Evolutionary conservation across 2,329 filamentous ascomycete species (phyloP), one percentile per base, ranked within the genome.

Genomic region (Diplodia scrobiculata): DNA sequence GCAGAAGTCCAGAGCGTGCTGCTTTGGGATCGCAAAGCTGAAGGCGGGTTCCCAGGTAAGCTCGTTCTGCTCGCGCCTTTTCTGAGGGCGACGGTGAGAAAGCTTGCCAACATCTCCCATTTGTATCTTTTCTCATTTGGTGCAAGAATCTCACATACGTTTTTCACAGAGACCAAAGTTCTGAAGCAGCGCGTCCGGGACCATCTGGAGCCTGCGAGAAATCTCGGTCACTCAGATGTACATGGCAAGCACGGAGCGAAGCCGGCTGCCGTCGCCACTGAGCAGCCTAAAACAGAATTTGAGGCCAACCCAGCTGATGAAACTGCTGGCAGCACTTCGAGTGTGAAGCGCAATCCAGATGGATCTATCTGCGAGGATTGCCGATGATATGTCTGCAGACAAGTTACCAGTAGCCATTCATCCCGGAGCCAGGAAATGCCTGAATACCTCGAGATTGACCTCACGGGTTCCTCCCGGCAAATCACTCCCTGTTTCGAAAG

Each of bases 21-120:
- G 2, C 81, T 98, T 36, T 99, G 95, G 95, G 92, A 98, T 81
- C 86, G 95, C 68, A 96, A 92, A 76, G 75, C 79, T 3, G 89
- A 97, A 74, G 91, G 91, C 34, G 93, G 95, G 0, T 99, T 99
- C 78, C 95, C 94, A 68, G 85, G 86, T 85, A 80, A 54, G 70
- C 5, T 25, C 51, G 11, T 32, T 54, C 32, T 29, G 6, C 32
- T 29, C 52, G 38, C 29, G 21, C 55, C 25, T n/a, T 7, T 19
- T 6, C 14, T 11, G 10, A 36, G 34, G 10, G 2, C 34, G 34
- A 10, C 34, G 10, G 34, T 36, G 34, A 36, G 6, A 10, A 11
- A 11, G 34, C 34, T 34, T 34, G 32, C 7, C 32, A 3, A 10
- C 7, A 34, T 7, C 32, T 36, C 3, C 34, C 34, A 36, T 9